phyloP scores from a whole-genome alignment of 192 early-diverging fungal species.

The Spizellomyces punctatus region DNA sequence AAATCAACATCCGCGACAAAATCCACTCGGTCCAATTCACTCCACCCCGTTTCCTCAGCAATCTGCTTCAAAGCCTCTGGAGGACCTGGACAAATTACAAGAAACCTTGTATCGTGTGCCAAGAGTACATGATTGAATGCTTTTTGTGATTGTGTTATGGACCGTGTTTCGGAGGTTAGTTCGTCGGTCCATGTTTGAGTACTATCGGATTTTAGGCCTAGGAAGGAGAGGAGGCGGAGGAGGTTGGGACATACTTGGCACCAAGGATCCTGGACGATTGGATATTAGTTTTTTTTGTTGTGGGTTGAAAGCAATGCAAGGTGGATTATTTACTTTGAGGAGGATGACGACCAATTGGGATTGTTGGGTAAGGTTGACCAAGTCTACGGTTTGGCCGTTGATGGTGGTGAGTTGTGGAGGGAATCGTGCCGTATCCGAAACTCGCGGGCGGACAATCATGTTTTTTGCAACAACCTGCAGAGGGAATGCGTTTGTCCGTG shows the following conservation, averaged over 20 bases:
- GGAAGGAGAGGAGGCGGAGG: not conserved
- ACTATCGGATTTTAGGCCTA: not conserved
- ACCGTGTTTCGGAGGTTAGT: not conserved
- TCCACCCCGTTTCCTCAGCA: not conserved
- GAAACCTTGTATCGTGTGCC: not conserved
- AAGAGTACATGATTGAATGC: not conserved
- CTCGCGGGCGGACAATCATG: slow-evolving; percentile 6
- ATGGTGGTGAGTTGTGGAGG: not conserved
- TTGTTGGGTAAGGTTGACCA: slow-evolving; percentile 1
- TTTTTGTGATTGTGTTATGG: not conserved
- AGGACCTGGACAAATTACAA: not conserved
- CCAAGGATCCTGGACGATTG: not conserved
- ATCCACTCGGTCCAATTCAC: not conserved
- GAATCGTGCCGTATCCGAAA: slow-evolving; percentile 1
- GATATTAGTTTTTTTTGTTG: too few relatives aligned
- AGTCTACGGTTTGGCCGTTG: not conserved
- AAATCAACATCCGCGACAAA: not conserved
- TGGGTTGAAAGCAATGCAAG: not conserved
- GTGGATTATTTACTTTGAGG: not conserved
- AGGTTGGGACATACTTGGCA: not conserved
- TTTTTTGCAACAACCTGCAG: not conserved
- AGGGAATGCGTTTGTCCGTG: too few relatives aligned
- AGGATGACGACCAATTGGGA: not conserved
- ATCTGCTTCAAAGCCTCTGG: slow-evolving; percentile 3
- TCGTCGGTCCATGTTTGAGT: slow-evolving; percentile 1